These are phyloP conservation scores for Phytophthora niederhauseri DNA, from an alignment of 352 stramenopile species.

Conservation along the genomic window DNA sequence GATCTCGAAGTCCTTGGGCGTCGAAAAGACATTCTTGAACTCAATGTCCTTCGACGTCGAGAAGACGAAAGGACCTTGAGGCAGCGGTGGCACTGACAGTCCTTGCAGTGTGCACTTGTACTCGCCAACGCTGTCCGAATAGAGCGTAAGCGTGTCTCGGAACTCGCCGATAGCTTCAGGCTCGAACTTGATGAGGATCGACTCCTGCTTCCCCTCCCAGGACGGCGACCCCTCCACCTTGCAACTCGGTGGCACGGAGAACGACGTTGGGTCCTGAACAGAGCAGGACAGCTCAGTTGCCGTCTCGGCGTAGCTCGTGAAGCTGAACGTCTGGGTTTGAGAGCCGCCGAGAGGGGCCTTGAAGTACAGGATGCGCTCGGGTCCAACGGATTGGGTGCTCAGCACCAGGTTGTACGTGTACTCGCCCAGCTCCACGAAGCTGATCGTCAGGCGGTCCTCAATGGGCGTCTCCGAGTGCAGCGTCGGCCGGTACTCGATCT, in stretches of 20 bases:
- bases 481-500: slow-evolving; percentile 91
- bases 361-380: slow-evolving; percentile 82
- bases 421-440: slow-evolving; percentile 86
- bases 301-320: slow-evolving; percentile 59
- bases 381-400: slow-evolving; percentile 67
- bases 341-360: slow-evolving; percentile 76
- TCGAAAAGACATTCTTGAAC: slow-evolving; percentile 92
- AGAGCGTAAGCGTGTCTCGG: slow-evolving; percentile 75
- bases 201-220: slow-evolving; percentile 79
- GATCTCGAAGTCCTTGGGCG: slow-evolving; percentile 75
- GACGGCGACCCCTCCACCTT: slow-evolving; percentile 57
- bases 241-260: slow-evolving; percentile 57
- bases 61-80: slow-evolving; percentile 86
- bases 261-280: slow-evolving; percentile 69
- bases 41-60: slow-evolving; percentile 71
- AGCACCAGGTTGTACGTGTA: slow-evolving; percentile 90
- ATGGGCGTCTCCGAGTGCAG: slow-evolving; percentile 47
- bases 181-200: slow-evolving; percentile 87
- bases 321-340: slow-evolving; percentile 82
- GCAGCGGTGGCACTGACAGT: slow-evolving; percentile 71
- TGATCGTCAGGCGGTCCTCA: slow-evolving; percentile 75
- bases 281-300: slow-evolving; percentile 57
- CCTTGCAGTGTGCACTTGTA: slow-evolving; percentile 89
- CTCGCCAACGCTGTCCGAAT: slow-evolving; percentile 67
- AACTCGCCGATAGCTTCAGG: slow-evolving; percentile 89